Evolutionary conservation across 345 rosid species (phyloP).

Genomic region (Lepidium aucheri): DNA sequence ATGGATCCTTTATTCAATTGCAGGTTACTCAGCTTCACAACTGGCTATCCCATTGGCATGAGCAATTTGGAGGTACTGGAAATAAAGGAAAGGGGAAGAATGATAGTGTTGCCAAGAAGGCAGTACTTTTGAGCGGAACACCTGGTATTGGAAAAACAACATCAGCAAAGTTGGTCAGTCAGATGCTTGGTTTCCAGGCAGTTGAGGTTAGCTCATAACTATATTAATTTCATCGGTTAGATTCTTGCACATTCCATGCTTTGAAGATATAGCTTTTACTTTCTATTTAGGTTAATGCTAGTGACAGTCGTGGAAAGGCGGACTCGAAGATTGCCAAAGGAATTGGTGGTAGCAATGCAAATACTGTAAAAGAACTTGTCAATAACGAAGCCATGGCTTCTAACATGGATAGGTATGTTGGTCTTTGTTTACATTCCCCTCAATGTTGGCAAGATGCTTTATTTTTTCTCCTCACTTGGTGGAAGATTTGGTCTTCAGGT

Average conservation of each 20-base stretch:
- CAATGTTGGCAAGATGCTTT: conserved; percentile 11
- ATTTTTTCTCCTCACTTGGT: conserved; percentile 7
- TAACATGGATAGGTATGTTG: conserved; percentile 53
- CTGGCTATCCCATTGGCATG: conserved; percentile 83
- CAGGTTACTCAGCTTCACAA: conserved; percentile 90
- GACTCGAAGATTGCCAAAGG: conserved; percentile 71
- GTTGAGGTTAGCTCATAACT: conserved; percentile 55
- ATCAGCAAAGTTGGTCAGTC: conserved; percentile 78
- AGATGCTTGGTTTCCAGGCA: conserved; percentile 91
- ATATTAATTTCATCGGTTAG: background rate
- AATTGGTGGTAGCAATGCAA: conserved; percentile 94
- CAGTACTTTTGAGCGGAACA: conserved; percentile 80
- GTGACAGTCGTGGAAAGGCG: conserved; percentile 98
- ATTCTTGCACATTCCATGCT: background rate
- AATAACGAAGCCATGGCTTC: conserved; percentile 69
- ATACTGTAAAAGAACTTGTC: conserved; percentile 87
- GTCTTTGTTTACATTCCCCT: background rate
- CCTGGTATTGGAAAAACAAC: conserved; percentile 99
- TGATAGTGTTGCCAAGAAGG: conserved; percentile 72
- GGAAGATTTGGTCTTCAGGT: conserved; percentile 39
- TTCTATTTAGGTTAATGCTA: conserved; percentile 74
- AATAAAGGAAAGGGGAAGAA: conserved; percentile 68
- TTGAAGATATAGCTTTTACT: background rate
- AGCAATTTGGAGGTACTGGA: conserved; percentile 54
- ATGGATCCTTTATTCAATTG: conserved; percentile 8